Evolutionary conservation across 768 basidiomycete species (phyloP), one percentile per base, ranked within the genome.

Genomic region (Boletus tylopilopsis): DNA sequence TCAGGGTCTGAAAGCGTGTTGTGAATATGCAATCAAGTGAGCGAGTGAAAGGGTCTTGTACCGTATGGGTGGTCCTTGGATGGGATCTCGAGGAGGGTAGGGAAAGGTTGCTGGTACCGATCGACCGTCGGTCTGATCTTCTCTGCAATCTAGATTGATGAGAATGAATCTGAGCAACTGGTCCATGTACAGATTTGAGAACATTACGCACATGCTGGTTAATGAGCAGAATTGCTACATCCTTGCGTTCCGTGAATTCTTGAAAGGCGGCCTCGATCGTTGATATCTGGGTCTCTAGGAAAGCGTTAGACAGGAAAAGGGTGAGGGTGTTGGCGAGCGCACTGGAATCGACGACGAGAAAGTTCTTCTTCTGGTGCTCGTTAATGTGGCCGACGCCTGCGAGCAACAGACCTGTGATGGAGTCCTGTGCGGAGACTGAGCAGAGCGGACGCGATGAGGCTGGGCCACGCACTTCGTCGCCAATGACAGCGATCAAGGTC

Each of bases 11-110:
- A 32, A 55, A 42, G 45, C 58, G 47, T 62, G 54, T 59, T 37
- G 48, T 57, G 50, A 51, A 53, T 38, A 51, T 30, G 42, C 36
- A 30, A 42, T 34, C 39, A 41, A 21, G 33, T 27, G 41, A 30
- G 34, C 23, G 30, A 34, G 49, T 25, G 43, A 42, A n/a, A 22
- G 29, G 9, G 40, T 36, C 34, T 71, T 80, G 50, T 46, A 95
- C 95, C 94, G 61, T 98, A 98, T 30, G 95, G 95, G 69, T 96
- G 94, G 64, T 98, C 95, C 68, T 98, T 98, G 47, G 92, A 94
- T 22, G 96, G 96, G 54, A 99, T 98, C 71, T 99, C 96, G 15
- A 99, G 81, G 34, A 99, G 72, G 0, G 96, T 93, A 19, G 96
- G 96, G 74, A 99, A 99, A 0, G 95, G 84, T 68, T 94, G 90